Conservation (phyloP, 78 protist genomes). For the Corallochytrium limacisporum region DNA sequence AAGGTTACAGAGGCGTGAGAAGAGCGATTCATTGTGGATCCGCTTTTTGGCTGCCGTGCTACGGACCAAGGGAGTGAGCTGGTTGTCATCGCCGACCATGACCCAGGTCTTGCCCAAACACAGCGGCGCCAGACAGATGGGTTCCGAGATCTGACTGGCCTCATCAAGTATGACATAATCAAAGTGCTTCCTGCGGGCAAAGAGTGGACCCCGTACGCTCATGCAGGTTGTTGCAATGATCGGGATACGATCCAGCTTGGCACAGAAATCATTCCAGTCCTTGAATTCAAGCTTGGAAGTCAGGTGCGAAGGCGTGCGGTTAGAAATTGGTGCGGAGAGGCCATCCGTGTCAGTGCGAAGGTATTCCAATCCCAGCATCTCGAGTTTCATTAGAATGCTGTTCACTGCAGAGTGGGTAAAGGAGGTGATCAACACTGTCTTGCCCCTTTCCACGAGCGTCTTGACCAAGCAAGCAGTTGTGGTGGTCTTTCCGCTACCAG, state of each 20-base stretch:
- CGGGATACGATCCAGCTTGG: neutral
- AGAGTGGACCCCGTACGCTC: neutral
- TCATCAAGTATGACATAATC: slow-evolving; percentile 74
- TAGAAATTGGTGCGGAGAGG: no score
- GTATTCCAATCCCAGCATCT: neutral
- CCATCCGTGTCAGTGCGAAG: no score
- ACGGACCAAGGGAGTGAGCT: slow-evolving; percentile 23
- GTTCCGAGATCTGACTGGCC: slow-evolving; percentile 60
- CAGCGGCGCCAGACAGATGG: slow-evolving; percentile 52
- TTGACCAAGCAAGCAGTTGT: slow-evolving; percentile 23
- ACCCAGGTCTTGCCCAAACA: slow-evolving; percentile 32
- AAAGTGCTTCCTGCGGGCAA: slow-evolving; percentile 2
- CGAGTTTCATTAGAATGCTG: slow-evolving; percentile 36
- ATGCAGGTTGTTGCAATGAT: slow-evolving; percentile 17
- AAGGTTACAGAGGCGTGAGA: slow-evolving; percentile 27
- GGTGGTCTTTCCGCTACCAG: slow-evolving; percentile 78
- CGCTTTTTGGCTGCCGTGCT: neutral
- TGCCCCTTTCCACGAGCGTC: slow-evolving; percentile 14
- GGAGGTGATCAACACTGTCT: slow-evolving; percentile 40
- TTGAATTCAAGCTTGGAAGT: no score
- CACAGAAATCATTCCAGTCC: neutral
- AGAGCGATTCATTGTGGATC: slow-evolving; percentile 21
- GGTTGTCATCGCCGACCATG: slow-evolving; percentile 77
- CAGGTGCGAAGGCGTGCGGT: no score
- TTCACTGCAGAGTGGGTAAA: slow-evolving; percentile 68